These are phyloP conservation scores for Nidularia sp. DNA, from an alignment of 768 basidiomycete species.

Conservation along the genomic window DNA sequence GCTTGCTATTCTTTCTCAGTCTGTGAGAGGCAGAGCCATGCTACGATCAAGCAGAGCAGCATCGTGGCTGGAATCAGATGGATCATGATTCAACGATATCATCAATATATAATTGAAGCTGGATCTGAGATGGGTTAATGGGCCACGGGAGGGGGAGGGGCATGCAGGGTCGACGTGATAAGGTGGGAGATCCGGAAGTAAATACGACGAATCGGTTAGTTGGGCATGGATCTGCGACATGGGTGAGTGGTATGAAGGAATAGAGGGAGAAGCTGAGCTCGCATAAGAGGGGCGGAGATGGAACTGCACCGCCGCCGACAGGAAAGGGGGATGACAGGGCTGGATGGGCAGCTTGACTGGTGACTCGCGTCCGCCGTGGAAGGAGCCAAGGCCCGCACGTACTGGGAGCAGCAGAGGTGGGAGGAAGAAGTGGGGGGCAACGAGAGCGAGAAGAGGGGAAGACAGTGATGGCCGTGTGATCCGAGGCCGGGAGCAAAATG, in stretches of 20 bases:
- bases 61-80: no score
- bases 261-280: no score
- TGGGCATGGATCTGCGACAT: constrained; percentile 1
- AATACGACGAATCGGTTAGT: constrained; percentile 1
- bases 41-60: no score
- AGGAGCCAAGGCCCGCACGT: not conserved
- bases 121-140: no score
- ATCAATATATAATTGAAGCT: no score
- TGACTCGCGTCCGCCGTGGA: not conserved
- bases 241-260: not conserved
- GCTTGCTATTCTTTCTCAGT: no score
- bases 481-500: constrained; percentile 10
- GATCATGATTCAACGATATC: no score
- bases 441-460: constrained; percentile 4
- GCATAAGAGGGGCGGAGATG: not conserved
- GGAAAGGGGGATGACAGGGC: not conserved
- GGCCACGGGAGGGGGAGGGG: not conserved
- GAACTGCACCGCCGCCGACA: not conserved
- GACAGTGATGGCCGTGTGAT: constrained; percentile 15
- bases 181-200: constrained; percentile 17
- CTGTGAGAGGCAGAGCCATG: no score
- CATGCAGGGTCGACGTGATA: constrained; percentile 31
- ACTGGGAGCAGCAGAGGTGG: not conserved
- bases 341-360: not conserved
- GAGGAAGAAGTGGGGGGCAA: not conserved